Percentiles rank a stretch among this genome's conserved stretches.
Conservation (phyloP, 768 basidiomycete species). For the Cubamyces lactineus region DNA sequence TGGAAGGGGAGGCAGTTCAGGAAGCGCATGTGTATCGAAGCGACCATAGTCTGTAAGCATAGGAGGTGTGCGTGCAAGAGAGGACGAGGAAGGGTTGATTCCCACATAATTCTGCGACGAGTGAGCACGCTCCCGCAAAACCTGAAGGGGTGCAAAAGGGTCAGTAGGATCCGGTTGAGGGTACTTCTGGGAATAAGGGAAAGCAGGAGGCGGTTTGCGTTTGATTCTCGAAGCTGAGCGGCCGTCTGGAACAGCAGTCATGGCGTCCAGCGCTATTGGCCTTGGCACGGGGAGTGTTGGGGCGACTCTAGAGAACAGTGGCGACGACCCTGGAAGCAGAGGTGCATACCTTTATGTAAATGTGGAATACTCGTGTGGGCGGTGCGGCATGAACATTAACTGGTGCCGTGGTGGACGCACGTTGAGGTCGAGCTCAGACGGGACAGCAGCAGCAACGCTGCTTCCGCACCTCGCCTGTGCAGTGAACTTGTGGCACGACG, state of each 20-base stretch:
- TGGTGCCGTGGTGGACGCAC: conserved; percentile 4
- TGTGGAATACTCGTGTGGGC: conserved; percentile 17
- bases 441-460: conserved; percentile 9
- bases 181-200: conserved; percentile 57
- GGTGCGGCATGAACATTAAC: conserved; percentile 16
- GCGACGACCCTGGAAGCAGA: conserved; percentile 2
- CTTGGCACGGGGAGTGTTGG: conserved; percentile 8
- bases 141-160: conserved; percentile 71
- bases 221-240: conserved; percentile 36
- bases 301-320: conserved; percentile 7
- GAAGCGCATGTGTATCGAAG: background rate
- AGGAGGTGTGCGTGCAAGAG: conserved; percentile 12
- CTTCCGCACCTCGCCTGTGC: conserved; percentile 6
- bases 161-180: conserved; percentile 69
- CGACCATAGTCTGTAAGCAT: conserved; percentile 5
- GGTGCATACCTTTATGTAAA: conserved; percentile 22
- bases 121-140: conserved; percentile 61
- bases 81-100: conserved; percentile 18
- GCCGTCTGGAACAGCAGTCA: conserved; percentile 9
- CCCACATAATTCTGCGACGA: conserved; percentile 32
- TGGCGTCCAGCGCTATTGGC: conserved; percentile 17
- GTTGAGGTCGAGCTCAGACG: background rate
- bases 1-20: conserved; percentile 15
- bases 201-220: conserved; percentile 61
- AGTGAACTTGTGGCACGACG: conserved; percentile 4